Evolutionary conservation across 2,329 filamentous ascomycete genomes (phyloP), one percentile per base, ranked within the genome.

Genomic region (Fusarium compactum): DNA sequence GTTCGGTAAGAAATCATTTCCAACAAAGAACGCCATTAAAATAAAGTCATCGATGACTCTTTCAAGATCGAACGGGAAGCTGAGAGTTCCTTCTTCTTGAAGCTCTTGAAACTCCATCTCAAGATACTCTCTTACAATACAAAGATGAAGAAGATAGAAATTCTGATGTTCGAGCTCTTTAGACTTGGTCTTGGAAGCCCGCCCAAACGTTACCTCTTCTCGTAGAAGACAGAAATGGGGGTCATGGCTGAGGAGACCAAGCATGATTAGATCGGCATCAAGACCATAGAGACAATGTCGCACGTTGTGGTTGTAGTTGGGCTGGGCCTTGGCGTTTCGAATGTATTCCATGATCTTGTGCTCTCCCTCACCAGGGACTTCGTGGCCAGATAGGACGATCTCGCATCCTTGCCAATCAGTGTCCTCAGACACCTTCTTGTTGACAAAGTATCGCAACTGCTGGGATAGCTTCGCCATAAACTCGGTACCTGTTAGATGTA

Each of bases 331-430:
- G 68, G 96, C 93, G 81, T 97, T 93, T 74, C 96, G 92, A 80
- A 99, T 99, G 81, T 99, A 99, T 82, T 99, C 97, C 96, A 99
- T 99, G 82, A 99, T 97, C 84, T 99, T 99, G 85, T 99, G 96
- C 82, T 99, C 96, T 76, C 96, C 96, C 82, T 99, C 97, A 75
- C 96, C 96, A 9, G 96, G 96, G 27, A 98, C 95, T 81, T 99
- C 97, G 78, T 99, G 97, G 58, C 97, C 96, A 8, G 96, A 99
- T 63, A 99, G 87, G 56, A 99, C 94, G 74, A 99, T 91, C 78
- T 98, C 95, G 71, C 97, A 96, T 65, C 93, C 93, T 82, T 99
- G 96, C 96, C 96, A 99, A 76, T 99, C 96, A 50, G 91, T 89
- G 80, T 99, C 96, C 80, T 99, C 95, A 4, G 94, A 96, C 14